Conservation (phyloP, 495 filamentous ascomycete genomes). For the Hypoxylon lienhwacheense region DNA sequence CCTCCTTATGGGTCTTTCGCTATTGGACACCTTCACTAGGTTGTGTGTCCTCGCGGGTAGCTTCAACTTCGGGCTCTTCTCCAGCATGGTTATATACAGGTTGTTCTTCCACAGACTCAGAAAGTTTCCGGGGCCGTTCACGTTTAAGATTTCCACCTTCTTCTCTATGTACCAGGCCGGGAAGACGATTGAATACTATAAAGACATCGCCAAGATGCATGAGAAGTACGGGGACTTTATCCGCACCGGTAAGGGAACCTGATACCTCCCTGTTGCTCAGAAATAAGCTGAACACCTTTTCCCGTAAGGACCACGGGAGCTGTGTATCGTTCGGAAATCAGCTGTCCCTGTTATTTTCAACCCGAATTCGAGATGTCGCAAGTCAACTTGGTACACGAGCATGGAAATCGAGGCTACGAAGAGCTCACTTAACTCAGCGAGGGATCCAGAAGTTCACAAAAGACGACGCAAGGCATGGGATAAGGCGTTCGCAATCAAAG, state of each 20-base stretch:
- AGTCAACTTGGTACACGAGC: conserved; percentile 44
- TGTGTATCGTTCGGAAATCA: conserved; percentile 43
- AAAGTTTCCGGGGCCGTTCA: conserved; percentile 49
- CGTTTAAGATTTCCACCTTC: conserved; percentile 43
- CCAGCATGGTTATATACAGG: conserved; percentile 52
- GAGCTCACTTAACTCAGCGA: conserved; percentile 33
- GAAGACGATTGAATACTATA: conserved; percentile 34
- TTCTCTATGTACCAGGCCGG: conserved; percentile 31
- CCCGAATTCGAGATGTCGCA: conserved; percentile 37
- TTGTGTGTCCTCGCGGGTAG: neutral
- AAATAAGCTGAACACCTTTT: neutral
- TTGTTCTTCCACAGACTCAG: conserved; percentile 51
- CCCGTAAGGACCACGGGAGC: conserved; percentile 33
- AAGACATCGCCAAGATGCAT: conserved; percentile 37
- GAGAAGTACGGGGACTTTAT: conserved; percentile 46
- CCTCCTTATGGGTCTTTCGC: neutral
- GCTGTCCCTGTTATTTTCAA: conserved; percentile 42
- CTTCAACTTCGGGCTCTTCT: conserved; percentile 33
- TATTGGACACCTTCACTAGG: neutral
- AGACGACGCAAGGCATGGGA: conserved; percentile 44
- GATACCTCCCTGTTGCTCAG: neutral
- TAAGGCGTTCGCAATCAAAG: conserved; percentile 37
- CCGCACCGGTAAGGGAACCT: conserved; percentile 35
- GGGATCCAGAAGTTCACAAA: conserved; percentile 33
- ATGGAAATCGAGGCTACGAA: conserved; percentile 25